Evolutionary conservation across 257 asterid genomes (phyloP).

Genomic region (Penstemon davidsonii): DNA sequence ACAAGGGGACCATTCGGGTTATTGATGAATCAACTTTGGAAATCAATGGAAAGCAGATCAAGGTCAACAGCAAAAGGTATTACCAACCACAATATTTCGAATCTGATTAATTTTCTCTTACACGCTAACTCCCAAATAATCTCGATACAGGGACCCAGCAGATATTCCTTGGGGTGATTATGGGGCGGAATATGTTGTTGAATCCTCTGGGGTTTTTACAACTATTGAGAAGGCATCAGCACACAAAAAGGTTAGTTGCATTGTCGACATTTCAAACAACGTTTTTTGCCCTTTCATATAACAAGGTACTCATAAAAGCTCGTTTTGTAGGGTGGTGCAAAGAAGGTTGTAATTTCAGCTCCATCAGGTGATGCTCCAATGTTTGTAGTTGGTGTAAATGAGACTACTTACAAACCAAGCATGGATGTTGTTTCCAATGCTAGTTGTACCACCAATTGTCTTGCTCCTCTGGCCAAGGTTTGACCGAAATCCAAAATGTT

Average conservation of each 20-base stretch:
- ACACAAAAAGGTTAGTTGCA: conserved; percentile 71
- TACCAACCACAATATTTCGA: conserved; percentile 1
- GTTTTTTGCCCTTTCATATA: conserved; percentile 9
- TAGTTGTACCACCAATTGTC: conserved; percentile 99
- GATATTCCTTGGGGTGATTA: conserved; percentile 96
- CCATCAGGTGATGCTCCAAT: conserved; percentile 99
- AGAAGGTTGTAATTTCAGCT: conserved; percentile 93
- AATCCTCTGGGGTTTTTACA: conserved; percentile 92
- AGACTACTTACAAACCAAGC: conserved; percentile 71
- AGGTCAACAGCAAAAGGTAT: conserved; percentile 68
- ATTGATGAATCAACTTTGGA: conserved; percentile 57
- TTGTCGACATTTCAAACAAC: conserved; percentile 11
- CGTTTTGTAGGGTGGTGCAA: conserved; percentile 88
- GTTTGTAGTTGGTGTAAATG: conserved; percentile 99
- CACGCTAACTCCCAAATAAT: conserved; percentile 28
- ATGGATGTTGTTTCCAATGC: conserved; percentile 99
- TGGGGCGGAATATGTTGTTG: conserved; percentile 91
- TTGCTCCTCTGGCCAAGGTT: conserved; percentile 99
- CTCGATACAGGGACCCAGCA: conserved; percentile 72
- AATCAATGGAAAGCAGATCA: conserved; percentile 60
- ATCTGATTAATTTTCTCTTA: background rate
- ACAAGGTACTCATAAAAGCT: conserved; percentile 23
- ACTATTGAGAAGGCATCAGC: conserved; percentile 79
- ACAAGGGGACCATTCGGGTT: conserved; percentile 46
- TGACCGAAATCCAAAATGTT: conserved; percentile 14